Percentiles rank a stretch among this genome's conserved stretches.
Evolutionary conservation across 352 stramenopile species (phyloP).

Genomic region (Pythium scleroteichum): DNA sequence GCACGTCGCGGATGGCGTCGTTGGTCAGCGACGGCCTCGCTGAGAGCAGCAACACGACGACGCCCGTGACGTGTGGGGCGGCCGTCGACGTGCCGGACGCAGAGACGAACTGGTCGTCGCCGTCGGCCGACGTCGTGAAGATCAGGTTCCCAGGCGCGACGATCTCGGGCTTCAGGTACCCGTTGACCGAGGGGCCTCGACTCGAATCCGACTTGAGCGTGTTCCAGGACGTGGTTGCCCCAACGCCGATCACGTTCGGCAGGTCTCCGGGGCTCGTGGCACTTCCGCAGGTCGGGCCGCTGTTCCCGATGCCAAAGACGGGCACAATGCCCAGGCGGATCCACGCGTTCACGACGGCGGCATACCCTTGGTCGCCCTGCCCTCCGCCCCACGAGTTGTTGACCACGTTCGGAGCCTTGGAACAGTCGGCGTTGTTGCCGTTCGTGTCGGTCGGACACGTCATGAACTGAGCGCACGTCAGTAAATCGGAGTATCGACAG

Average conservation of each 20-base stretch:
- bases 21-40: background rate
- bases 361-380: constrained; percentile 17
- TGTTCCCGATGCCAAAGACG: constrained; percentile 28
- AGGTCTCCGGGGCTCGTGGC: constrained; percentile 23
- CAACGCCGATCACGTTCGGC: constrained; percentile 13
- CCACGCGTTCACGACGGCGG: constrained; percentile 21
- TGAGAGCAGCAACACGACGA: constrained; percentile 24
- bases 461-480: constrained; percentile 34
- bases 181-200: constrained; percentile 19
- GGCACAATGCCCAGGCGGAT: constrained; percentile 24
- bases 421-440: constrained; percentile 29
- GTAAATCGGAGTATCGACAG: constrained; percentile 13
- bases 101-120: constrained; percentile 27
- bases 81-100: constrained; percentile 33
- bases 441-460: constrained; percentile 27
- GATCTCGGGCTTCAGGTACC: constrained; percentile 34
- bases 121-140: constrained; percentile 25
- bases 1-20: background rate
- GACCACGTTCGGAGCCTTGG: constrained; percentile 22
- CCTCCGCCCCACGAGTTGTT: constrained; percentile 28
- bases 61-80: constrained; percentile 26
- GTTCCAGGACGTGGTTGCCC: constrained; percentile 18
- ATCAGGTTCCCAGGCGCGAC: constrained; percentile 27
- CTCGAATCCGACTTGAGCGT: constrained; percentile 30
- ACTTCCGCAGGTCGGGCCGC: constrained; percentile 16